phyloP scores from a whole-genome alignment of 495 filamentous ascomycete genomes.

The Hypoxylon crocopeplum region DNA sequence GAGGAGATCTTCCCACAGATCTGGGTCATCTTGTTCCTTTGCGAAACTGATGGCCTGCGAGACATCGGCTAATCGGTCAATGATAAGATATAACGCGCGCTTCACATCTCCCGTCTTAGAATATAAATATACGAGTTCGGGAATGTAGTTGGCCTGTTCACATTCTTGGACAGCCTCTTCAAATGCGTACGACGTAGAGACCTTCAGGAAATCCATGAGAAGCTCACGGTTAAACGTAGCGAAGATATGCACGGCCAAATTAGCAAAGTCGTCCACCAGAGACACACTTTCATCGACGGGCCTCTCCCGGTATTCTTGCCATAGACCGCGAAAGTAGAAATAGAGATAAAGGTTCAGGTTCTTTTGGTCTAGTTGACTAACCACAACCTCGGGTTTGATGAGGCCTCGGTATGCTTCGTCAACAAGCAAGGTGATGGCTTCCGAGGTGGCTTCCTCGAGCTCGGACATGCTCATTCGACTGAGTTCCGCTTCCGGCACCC shows the following conservation, averaged over 20 bases:
- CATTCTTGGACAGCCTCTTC: slow-evolving; percentile 82
- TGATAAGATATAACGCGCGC: slow-evolving; percentile 86
- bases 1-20: slow-evolving; percentile 93
- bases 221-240: slow-evolving; percentile 79
- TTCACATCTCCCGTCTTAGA: slow-evolving; percentile 95
- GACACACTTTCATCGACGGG: slow-evolving; percentile 67
- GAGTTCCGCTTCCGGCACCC: slow-evolving; percentile 77
- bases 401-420: slow-evolving; percentile 88
- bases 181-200: slow-evolving; percentile 81
- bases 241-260: slow-evolving; percentile 84
- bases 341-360: slow-evolving; percentile 76
- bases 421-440: slow-evolving; percentile 86
- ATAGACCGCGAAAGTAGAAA: slow-evolving; percentile 88
- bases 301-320: slow-evolving; percentile 63
- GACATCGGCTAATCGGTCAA: slow-evolving; percentile 85
- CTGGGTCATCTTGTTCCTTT: slow-evolving; percentile 86
- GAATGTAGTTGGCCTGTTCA: slow-evolving; percentile 76
- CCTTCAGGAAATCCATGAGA: slow-evolving; percentile 85
- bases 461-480: slow-evolving; percentile 69
- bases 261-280: slow-evolving; percentile 84
- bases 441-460: slow-evolving; percentile 76
- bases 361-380: slow-evolving; percentile 70
- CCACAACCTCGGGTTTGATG: slow-evolving; percentile 77
- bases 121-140: slow-evolving; percentile 90
- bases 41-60: slow-evolving; percentile 91